Conservation (phyloP, 352 stramenopile species). For the Phytophthora litchii region DNA sequence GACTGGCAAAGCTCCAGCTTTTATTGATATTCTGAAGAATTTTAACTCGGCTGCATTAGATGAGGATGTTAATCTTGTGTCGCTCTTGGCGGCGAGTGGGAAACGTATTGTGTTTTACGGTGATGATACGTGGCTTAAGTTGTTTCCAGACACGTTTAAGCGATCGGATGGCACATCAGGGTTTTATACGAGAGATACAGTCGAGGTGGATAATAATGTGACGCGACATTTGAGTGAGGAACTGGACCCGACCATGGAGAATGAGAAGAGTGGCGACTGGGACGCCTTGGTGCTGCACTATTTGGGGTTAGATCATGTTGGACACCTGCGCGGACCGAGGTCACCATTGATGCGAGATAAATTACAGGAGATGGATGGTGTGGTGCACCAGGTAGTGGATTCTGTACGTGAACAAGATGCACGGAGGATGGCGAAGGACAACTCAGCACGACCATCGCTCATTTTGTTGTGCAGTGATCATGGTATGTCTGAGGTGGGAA, state of each 20-base stretch:
- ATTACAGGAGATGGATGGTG: slow-evolving; percentile 82
- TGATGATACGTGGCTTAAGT: slow-evolving; percentile 91
- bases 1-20: slow-evolving; percentile 83
- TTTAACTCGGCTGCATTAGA: slow-evolving; percentile 86
- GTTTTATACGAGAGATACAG: slow-evolving; percentile 89
- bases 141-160: slow-evolving; percentile 78
- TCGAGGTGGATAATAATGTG: slow-evolving; percentile 88
- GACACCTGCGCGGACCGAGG: slow-evolving; percentile 78
- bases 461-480: slow-evolving; percentile 88
- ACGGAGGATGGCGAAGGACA: slow-evolving; percentile 28
- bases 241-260: slow-evolving; percentile 72
- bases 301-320: slow-evolving; percentile 87
- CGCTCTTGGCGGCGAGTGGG: slow-evolving; percentile 49
- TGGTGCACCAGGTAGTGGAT: slow-evolving; percentile 64
- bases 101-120: slow-evolving; percentile 87
- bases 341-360: slow-evolving; percentile 83
- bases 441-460: slow-evolving; percentile 51
- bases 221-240: slow-evolving; percentile 86
- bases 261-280: slow-evolving; percentile 77
- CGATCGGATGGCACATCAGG: slow-evolving; percentile 82
- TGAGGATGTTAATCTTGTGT: slow-evolving; percentile 74
- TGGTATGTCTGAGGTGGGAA: slow-evolving; percentile 90
- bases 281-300: slow-evolving; percentile 89
- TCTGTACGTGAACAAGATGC: slow-evolving; percentile 68
- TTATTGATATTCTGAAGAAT: slow-evolving; percentile 92